Conservation (phyloP, 768 basidiomycete genomes). For the Psilocybe sp. region DNA sequence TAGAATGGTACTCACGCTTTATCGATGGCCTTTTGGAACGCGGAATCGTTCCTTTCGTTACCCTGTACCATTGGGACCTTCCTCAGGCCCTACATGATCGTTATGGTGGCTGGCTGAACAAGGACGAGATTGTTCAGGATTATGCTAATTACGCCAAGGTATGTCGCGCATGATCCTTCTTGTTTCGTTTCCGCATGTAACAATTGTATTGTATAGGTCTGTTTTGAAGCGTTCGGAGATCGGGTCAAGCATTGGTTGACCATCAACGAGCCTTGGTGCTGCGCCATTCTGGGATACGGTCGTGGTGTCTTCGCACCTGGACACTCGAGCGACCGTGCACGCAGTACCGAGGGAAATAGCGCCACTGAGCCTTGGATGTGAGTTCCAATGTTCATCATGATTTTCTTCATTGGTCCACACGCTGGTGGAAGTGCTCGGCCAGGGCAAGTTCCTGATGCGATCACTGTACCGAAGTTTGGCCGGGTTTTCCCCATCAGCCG, state of each 20-base stretch:
- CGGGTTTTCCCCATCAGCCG: background rate
- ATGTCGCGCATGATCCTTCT: slow-evolving; percentile 14
- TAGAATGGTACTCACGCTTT: slow-evolving; percentile 66
- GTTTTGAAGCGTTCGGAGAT: slow-evolving; percentile 74
- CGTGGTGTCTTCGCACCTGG: slow-evolving; percentile 72
- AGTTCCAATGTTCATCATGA: slow-evolving; percentile 22
- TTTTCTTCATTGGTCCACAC: too few relatives aligned
- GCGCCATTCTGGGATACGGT: slow-evolving; percentile 68
- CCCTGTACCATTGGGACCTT: slow-evolving; percentile 77
- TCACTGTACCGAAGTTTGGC: background rate
- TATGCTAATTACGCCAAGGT: slow-evolving; percentile 58
- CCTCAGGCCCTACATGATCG: slow-evolving; percentile 72
- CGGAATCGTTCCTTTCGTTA: slow-evolving; percentile 69
- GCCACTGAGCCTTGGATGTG: slow-evolving; percentile 71
- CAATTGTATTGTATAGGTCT: slow-evolving; percentile 41
- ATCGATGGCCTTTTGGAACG: slow-evolving; percentile 64
- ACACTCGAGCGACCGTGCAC: slow-evolving; percentile 58
- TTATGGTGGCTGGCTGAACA: slow-evolving; percentile 76
- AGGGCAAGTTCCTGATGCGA: background rate
- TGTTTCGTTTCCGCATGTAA: background rate
- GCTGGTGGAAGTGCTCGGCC: too few relatives aligned
- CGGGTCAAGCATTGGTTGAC: slow-evolving; percentile 80
- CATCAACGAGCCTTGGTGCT: slow-evolving; percentile 76
- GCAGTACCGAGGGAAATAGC: slow-evolving; percentile 60
- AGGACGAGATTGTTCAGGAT: slow-evolving; percentile 66